These are phyloP conservation scores for Iris macrosiphon DNA, from an alignment of 106 monocot species.

Conservation along the genomic window DNA sequence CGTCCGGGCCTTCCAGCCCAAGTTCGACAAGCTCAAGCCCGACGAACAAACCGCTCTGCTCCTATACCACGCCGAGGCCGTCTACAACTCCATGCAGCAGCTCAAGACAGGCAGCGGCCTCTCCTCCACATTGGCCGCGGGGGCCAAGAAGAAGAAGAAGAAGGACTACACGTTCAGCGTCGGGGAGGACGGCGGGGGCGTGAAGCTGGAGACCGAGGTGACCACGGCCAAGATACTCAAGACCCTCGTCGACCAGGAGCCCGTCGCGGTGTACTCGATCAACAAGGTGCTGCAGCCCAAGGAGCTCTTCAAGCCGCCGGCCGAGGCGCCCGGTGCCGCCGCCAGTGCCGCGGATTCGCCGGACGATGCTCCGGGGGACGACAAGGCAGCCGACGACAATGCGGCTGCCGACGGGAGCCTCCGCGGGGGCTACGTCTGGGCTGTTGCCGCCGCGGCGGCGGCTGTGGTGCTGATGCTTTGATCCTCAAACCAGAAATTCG, in stretches of 20 bases:
- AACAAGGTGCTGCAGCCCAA: conserved; percentile 44
- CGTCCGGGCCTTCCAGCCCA: conserved; percentile 30
- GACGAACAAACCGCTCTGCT: conserved; percentile 22
- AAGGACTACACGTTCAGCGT: conserved; percentile 66
- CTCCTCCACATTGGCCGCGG: conserved; percentile 55
- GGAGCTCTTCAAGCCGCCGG: conserved; percentile 48
- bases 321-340: conserved; percentile 29
- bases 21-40: conserved; percentile 45
- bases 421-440: neutral
- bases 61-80: conserved; percentile 44
- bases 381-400: conserved; percentile 1
- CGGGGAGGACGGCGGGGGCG: conserved; percentile 53
- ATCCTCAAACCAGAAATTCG: too few species aligned
- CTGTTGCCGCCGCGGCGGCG: neutral
- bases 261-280: conserved; percentile 48
- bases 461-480: conserved; percentile 2
- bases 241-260: conserved; percentile 54
- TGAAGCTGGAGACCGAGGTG: conserved; percentile 35
- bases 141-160: conserved; percentile 21
- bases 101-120: conserved; percentile 37
- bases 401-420: conserved; percentile 1
- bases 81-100: conserved; percentile 36
- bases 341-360: conserved; percentile 17
- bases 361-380: conserved; percentile 14
- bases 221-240: conserved; percentile 24